Conservation (phyloP, 2,329 filamentous ascomycete species). For the Fonsecaea erecta region DNA sequence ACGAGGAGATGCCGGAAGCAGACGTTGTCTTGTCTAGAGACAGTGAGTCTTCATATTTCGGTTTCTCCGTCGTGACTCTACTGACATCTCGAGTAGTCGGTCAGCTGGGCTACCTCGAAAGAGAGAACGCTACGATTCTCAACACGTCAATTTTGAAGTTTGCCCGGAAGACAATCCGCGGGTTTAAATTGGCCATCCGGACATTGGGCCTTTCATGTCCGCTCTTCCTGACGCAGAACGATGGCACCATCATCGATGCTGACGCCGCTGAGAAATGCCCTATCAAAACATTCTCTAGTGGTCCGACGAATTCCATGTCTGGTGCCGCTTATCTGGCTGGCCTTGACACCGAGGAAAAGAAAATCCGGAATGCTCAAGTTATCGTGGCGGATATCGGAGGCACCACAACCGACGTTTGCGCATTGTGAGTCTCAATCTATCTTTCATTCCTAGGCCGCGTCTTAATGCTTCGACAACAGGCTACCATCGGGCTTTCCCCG, state of each 20-base stretch:
- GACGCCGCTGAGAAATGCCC: slow-evolving; percentile 60
- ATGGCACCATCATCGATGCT: slow-evolving; percentile 64
- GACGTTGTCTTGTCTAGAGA: slow-evolving; percentile 51
- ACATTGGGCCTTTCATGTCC: slow-evolving; percentile 58
- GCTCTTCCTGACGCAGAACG: slow-evolving; percentile 67
- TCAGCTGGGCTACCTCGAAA: slow-evolving; percentile 56
- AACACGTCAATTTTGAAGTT: slow-evolving; percentile 66
- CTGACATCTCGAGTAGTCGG: slow-evolving; percentile 41
- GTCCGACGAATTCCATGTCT: slow-evolving; percentile 67
- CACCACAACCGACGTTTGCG: slow-evolving; percentile 65
- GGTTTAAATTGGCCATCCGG: slow-evolving; percentile 59
- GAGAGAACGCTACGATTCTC: slow-evolving; percentile 68
- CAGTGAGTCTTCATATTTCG: slow-evolving; percentile 3
- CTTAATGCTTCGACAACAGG: slow-evolving; percentile 51
- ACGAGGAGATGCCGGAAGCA: slow-evolving; percentile 43
- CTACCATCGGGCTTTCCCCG: slow-evolving; percentile 63
- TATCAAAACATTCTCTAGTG: slow-evolving; percentile 66
- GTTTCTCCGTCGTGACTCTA: background rate
- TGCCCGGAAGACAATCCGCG: slow-evolving; percentile 60
- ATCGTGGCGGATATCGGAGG: slow-evolving; percentile 57
- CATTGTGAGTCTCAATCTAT: slow-evolving; percentile 44
- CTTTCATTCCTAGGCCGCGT: background rate
- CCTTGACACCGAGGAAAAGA: slow-evolving; percentile 30
- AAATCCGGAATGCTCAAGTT: slow-evolving; percentile 35
- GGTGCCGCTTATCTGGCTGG: slow-evolving; percentile 64